Percentiles rank a stretch among this genome's conserved stretches.
Conservation (phyloP, 768 basidiomycete genomes). For the Tylopilus subfusipes region DNA sequence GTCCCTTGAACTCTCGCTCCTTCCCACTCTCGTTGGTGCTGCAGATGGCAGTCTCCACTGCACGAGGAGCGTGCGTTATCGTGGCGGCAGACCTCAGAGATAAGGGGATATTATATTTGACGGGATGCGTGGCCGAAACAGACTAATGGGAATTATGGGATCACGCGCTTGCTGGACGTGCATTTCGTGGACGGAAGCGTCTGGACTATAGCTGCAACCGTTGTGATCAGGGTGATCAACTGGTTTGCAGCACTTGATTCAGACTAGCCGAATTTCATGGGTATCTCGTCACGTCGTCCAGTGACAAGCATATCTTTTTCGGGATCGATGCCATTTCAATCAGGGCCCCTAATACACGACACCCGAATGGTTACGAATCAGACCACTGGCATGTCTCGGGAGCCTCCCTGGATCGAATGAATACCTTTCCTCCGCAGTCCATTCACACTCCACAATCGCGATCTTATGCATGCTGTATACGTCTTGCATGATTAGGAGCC, state of each 20-base stretch:
- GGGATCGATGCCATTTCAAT: neutral
- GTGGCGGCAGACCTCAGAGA: too few relatives aligned
- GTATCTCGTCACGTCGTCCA: neutral
- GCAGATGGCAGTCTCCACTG: too few relatives aligned
- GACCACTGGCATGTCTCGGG: neutral
- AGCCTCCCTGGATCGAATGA: neutral
- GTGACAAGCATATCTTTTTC: neutral
- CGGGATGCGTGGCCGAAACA: too few relatives aligned
- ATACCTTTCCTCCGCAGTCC: constrained; percentile 4
- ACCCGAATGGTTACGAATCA: constrained; percentile 1
- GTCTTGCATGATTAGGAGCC: constrained; percentile 3
- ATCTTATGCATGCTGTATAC: neutral
- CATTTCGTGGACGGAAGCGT: neutral
- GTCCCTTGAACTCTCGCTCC: too few relatives aligned
- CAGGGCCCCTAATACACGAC: neutral
- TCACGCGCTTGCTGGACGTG: neutral
- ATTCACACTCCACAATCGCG: neutral
- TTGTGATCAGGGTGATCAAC: neutral
- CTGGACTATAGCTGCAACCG: neutral
- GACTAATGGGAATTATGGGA: neutral
- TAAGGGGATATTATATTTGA: too few relatives aligned
- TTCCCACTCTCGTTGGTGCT: too few relatives aligned
- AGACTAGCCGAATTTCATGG: neutral
- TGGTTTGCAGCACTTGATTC: neutral
- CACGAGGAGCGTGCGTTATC: too few relatives aligned